Conservation (phyloP, 176 grass and related monocot genomes). For the Pontederia crassipes region DNA sequence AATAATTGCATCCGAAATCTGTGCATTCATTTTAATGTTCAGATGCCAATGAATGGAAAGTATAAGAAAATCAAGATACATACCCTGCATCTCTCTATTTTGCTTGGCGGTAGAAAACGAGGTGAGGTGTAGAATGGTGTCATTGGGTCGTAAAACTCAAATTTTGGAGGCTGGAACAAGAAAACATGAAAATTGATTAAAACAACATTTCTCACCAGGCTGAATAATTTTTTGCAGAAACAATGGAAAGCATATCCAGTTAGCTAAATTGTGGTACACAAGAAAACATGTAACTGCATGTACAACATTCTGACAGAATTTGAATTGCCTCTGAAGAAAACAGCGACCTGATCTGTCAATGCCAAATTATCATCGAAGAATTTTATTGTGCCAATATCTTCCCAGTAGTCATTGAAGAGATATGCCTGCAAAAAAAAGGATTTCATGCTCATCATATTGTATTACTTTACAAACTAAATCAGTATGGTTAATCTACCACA, state of each 20-base stretch:
- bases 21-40: conserved; percentile 3
- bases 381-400: conserved; percentile 71
- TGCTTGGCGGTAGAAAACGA: conserved; percentile 45
- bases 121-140: conserved; percentile 55
- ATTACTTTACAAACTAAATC: no score
- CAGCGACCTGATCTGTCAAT: conserved; percentile 47
- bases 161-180: conserved; percentile 38
- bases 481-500: no score
- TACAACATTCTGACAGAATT: background rate
- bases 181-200: conserved; percentile 19
- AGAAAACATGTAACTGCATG: no score
- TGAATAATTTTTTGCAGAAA: no score
- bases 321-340: background rate
- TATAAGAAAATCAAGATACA: background rate
- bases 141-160: conserved; percentile 54
- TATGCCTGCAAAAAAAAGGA: conserved; percentile 27
- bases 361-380: conserved; percentile 74
- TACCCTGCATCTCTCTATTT: conserved; percentile 53
- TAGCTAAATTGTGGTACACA: no score
- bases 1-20: conserved; percentile 43
- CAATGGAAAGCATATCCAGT: background rate
- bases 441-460: no score
- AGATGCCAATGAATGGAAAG: conserved; percentile 2
- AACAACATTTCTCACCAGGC: background rate
- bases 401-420: conserved; percentile 58